phyloP scores from a whole-genome alignment of 2,329 filamentous ascomycete species.

The Alternaria sp. region DNA sequence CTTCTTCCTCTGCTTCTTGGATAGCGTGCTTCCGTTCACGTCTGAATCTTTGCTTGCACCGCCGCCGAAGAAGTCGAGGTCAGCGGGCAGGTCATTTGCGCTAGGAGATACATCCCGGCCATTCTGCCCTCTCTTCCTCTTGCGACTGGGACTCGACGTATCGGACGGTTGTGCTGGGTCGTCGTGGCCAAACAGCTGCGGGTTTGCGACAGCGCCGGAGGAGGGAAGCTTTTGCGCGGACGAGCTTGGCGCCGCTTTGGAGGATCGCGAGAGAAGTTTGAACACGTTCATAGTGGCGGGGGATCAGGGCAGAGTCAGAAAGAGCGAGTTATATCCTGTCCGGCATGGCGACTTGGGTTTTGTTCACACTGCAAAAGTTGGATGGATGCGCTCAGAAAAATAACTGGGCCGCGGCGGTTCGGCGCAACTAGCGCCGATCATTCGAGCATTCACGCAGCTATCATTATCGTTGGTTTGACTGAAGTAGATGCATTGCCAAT shows the following conservation, averaged over 20 bases:
- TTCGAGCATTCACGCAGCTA: slow-evolving; percentile 1
- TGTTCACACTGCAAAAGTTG: slow-evolving; percentile 23
- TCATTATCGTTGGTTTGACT: background rate
- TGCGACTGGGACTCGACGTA: slow-evolving; percentile 36
- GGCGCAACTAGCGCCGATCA: slow-evolving; percentile 26
- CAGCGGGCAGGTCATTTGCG: slow-evolving; percentile 29
- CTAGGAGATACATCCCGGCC: slow-evolving; percentile 5
- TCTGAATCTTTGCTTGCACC: slow-evolving; percentile 15
- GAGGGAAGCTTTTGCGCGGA: slow-evolving; percentile 63
- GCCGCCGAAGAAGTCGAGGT: slow-evolving; percentile 54
- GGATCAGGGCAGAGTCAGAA: background rate
- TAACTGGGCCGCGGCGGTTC: slow-evolving; percentile 23
- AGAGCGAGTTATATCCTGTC: background rate
- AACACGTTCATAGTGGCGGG: slow-evolving; percentile 69
- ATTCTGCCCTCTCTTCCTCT: slow-evolving; percentile 51
- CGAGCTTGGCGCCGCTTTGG: slow-evolving; percentile 59
- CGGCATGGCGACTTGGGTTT: background rate
- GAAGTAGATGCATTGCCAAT: slow-evolving; percentile 30
- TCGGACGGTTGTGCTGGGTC: slow-evolving; percentile 47
- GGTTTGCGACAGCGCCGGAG: slow-evolving; percentile 67
- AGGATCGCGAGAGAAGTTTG: slow-evolving; percentile 73
- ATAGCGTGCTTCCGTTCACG: slow-evolving; percentile 6
- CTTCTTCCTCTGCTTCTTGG: slow-evolving; percentile 25
- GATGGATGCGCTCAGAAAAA: slow-evolving; percentile 23
- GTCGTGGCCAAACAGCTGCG: slow-evolving; percentile 68